phyloP scores from a whole-genome alignment of 2,329 filamentous ascomycete genomes.

The Colletotrichum falcatum region DNA sequence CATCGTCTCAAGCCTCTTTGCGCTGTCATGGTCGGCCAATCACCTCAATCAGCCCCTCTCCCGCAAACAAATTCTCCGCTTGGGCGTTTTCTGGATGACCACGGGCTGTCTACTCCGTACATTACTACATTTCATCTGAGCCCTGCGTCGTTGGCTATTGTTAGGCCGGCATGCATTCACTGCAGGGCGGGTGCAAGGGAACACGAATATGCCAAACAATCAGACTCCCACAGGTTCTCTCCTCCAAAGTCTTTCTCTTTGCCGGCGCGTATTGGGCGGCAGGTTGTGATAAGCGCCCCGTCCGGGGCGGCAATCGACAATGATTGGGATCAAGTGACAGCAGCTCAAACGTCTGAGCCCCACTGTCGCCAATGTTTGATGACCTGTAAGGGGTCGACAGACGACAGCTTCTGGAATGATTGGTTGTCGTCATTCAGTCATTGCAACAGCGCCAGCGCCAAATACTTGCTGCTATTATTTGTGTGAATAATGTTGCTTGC shows the following conservation, averaged over 20 bases:
- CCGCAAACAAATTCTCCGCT: neutral
- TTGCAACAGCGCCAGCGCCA: slow-evolving; percentile 12
- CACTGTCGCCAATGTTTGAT: neutral
- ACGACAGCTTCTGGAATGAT: slow-evolving; percentile 5
- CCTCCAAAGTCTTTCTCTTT: neutral
- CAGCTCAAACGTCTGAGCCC: slow-evolving; percentile 22
- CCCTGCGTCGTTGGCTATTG: neutral
- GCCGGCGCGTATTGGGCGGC: slow-evolving; percentile 45
- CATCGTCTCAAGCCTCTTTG: neutral
- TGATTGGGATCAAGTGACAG: slow-evolving; percentile 26
- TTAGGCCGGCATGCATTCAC: neutral
- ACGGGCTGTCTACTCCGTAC: neutral
- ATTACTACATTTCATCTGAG: neutral
- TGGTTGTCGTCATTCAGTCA: slow-evolving; percentile 15
- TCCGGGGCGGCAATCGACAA: slow-evolving; percentile 17
- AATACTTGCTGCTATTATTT: slow-evolving; percentile 12
- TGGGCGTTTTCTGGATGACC: too few relatives aligned
- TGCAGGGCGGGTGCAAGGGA: neutral
- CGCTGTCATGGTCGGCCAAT: neutral
- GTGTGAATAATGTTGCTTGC: slow-evolving; percentile 7
- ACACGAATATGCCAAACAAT: too few relatives aligned
- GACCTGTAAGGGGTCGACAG: slow-evolving; percentile 10
- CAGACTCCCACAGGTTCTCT: neutral
- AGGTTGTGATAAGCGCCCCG: slow-evolving; percentile 36
- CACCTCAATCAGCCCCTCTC: neutral